Base-by-base conservation (phyloP, 2,329 filamentous ascomycete species). In the Boeremia lycopersici region DNA sequence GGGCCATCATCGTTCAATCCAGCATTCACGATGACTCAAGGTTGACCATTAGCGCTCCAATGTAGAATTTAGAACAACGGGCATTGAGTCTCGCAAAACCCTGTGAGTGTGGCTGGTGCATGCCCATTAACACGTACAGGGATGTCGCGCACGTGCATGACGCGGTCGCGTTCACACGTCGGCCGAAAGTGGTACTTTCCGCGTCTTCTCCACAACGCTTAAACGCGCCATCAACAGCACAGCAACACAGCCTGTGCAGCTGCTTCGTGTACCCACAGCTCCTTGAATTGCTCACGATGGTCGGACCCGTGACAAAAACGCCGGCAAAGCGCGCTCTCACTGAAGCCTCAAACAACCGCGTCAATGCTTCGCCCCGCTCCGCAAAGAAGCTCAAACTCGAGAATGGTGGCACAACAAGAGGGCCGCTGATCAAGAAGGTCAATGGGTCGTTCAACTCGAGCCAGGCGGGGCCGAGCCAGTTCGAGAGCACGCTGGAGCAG, bases 401-500 rank as follows among this genome's bases (percentile, higher is more conserved):
- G 54, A 73, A 75, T 51, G 79, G 83, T 25, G 84, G 82, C 13
- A 78, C 81, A 11, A 78, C 81, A 29, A 82, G 82, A 53, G 82
- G 89, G 49, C 83, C 85, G 49, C 87, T 88, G 3, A 84, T 89
- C 63, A 84, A 83, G 71, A 81, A 78, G n/a, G 80, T 77, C 10
- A 84, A 84, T 62, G 84, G 83, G 60, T 87, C 86, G 6, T 71
- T 74, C 49, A 63, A 69, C 73, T 86, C 55, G 82, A 59, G 93
- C 89, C 85, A 60, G 93, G 89, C 91, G 93, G 61, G 56, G 75
- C 97, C 96, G 79, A 96, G 92, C 73, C 85, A 89, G 50, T 99
- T 99, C 73, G 95, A 98, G 76, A 92, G 97, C 72, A 91, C 96
- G 2, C 82, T 99, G 58, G 93, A 97, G 81, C 96, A 96, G 80